Percentiles rank a stretch among this genome's conserved stretches.
Evolutionary conservation across 2,329 filamentous ascomycete genomes (phyloP).

Genomic region (Ceratocystis destructans): DNA sequence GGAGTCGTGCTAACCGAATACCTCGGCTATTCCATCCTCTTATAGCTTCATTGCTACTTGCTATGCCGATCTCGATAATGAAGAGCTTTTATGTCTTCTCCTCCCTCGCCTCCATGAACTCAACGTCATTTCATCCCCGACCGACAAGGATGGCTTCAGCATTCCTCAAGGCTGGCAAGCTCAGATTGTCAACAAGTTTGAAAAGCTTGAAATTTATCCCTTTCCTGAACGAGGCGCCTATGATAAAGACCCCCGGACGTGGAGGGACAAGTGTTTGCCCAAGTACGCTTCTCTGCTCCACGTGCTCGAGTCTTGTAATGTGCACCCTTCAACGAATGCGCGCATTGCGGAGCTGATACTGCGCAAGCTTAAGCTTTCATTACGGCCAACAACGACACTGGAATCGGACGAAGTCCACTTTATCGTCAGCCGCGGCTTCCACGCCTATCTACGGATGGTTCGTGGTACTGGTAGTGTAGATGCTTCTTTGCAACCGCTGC

Average conservation of each 20-base stretch:
- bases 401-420: conserved; percentile 54
- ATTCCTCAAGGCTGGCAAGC: conserved; percentile 59
- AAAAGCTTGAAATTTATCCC: conserved; percentile 47
- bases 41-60: conserved; percentile 57
- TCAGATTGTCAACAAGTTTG: conserved; percentile 57
- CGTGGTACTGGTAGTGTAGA: conserved; percentile 45
- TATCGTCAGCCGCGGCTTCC: conserved; percentile 61
- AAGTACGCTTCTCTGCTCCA: conserved; percentile 55
- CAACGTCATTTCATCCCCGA: conserved; percentile 39
- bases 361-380: conserved; percentile 49
- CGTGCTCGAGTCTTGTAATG: conserved; percentile 45
- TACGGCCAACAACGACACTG: conserved; percentile 46
- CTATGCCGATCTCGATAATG: conserved; percentile 53
- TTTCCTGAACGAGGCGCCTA: conserved; percentile 51
- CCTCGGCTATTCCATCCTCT: background rate
- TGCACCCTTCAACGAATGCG: conserved; percentile 53
- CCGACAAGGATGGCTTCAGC: conserved; percentile 40
- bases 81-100: conserved; percentile 55
- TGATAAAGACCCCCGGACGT: conserved; percentile 47
- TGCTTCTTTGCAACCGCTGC: conserved; percentile 45
- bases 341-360: conserved; percentile 53
- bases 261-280: conserved; percentile 49
- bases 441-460: conserved; percentile 54
- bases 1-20: background rate
- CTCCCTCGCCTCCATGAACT: conserved; percentile 50